Conservation (phyloP, 352 stramenopile species). For the Plasmopara viticola region DNA sequence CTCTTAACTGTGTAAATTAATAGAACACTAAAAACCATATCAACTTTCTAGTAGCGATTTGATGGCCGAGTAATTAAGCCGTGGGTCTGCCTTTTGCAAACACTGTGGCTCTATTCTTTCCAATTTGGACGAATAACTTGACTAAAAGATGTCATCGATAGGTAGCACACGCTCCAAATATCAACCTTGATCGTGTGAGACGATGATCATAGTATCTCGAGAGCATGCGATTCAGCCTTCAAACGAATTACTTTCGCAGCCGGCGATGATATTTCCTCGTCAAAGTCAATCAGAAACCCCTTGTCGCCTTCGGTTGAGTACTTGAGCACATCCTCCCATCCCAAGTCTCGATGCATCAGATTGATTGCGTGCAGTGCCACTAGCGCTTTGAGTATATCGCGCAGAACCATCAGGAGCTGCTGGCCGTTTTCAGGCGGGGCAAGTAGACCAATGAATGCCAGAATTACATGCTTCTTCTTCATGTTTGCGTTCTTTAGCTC, state of each 20-base stretch:
- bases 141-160: conserved; percentile 3
- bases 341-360: conserved; percentile 1
- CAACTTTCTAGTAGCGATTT: conserved; percentile 7
- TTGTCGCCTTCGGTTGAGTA: conserved; percentile 9
- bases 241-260: conserved; percentile 7
- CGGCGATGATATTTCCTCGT: not conserved
- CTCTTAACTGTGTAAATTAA: too few relatives aligned
- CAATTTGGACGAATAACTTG: conserved; percentile 6
- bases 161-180: conserved; percentile 3
- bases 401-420: too few relatives aligned
- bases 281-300: conserved; percentile 5
- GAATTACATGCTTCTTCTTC: not conserved
- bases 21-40: not conserved
- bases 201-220: conserved; percentile 7
- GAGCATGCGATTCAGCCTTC: conserved; percentile 19
- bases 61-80: conserved; percentile 8
- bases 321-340: conserved; percentile 15
- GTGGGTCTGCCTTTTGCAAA: conserved; percentile 10
- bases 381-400: too few relatives aligned
- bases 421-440: too few relatives aligned
- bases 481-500: not conserved
- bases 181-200: conserved; percentile 13
- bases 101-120: conserved; percentile 5
- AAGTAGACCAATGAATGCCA: not conserved
- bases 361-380: not conserved